These are phyloP conservation scores for Pythium myriotylum DNA, from an alignment of 352 stramenopile species.

Conservation along the genomic window DNA sequence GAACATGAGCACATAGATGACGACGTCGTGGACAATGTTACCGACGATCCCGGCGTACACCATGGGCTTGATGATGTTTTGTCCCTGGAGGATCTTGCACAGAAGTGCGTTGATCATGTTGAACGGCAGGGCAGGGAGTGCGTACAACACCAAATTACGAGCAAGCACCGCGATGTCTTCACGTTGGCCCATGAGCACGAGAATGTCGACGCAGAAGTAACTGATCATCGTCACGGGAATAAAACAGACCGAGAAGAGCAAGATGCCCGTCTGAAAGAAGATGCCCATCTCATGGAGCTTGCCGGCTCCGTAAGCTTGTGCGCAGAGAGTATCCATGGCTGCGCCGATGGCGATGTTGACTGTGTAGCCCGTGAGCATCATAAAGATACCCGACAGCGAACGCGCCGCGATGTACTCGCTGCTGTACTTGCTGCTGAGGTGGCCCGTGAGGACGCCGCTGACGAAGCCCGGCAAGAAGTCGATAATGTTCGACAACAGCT, in stretches of 20 bases:
- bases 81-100: constrained; percentile 83
- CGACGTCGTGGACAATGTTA: constrained; percentile 75
- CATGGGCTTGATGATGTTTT: constrained; percentile 87
- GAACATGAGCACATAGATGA: constrained; percentile 90
- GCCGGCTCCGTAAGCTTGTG: constrained; percentile 82
- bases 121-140: constrained; percentile 84
- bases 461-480: constrained; percentile 73
- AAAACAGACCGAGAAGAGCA: constrained; percentile 72
- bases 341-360: constrained; percentile 82
- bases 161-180: constrained; percentile 67
- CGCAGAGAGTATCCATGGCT: constrained; percentile 90
- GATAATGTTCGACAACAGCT: constrained; percentile 68
- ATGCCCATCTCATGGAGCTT: constrained; percentile 85
- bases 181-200: constrained; percentile 75
- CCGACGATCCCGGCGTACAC: constrained; percentile 74
- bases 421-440: constrained; percentile 57
- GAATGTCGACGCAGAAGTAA: constrained; percentile 76
- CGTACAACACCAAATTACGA: constrained; percentile 63
- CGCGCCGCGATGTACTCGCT: constrained; percentile 81
- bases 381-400: constrained; percentile 75
- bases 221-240: constrained; percentile 60
- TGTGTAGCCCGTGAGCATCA: constrained; percentile 84
- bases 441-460: constrained; percentile 68
- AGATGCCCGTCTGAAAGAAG: constrained; percentile 83
- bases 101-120: constrained; percentile 79